Percentiles rank a stretch among this genome's conserved stretches.
phyloP scores from a whole-genome alignment of 78 protist genomes.

The Planoprotostelium fungivorum region DNA sequence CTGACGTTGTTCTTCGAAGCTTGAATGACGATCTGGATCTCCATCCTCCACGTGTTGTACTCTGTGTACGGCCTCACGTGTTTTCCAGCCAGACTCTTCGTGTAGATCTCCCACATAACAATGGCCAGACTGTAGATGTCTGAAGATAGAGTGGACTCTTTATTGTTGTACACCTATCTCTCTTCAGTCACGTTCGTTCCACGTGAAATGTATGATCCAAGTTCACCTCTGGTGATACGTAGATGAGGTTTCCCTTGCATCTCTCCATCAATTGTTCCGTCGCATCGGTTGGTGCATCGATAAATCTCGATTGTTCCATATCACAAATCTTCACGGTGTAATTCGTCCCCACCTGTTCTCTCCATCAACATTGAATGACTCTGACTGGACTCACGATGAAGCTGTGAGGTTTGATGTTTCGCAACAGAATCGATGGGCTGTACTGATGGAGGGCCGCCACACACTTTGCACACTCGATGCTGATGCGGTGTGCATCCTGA shows the following conservation, averaged over 20 bases:
- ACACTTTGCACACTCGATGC: neutral
- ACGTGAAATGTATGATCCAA: neutral
- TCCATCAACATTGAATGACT: neutral
- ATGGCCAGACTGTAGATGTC: neutral
- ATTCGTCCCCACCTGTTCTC: neutral
- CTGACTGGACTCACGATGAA: neutral
- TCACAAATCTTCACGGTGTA: neutral
- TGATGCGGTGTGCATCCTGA: neutral
- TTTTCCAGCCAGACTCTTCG: neutral
- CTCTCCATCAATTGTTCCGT: neutral
- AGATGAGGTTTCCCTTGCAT: neutral
- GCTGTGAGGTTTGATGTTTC: neutral
- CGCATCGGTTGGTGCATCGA: neutral
- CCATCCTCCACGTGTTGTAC: neutral
- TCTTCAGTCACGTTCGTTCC: neutral
- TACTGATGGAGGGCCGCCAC: neutral
- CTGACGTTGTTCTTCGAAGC: neutral
- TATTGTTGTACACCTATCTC: neutral
- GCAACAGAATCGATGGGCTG: neutral
- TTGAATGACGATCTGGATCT: neutral
- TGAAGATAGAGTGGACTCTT: neutral
- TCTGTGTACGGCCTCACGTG: neutral
- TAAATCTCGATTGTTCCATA: neutral
- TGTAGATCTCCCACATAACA: neutral
- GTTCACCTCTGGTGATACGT: neutral